Evolutionary conservation across 306 rosid species (phyloP).

Genomic region (Cicer chorassanicum): DNA sequence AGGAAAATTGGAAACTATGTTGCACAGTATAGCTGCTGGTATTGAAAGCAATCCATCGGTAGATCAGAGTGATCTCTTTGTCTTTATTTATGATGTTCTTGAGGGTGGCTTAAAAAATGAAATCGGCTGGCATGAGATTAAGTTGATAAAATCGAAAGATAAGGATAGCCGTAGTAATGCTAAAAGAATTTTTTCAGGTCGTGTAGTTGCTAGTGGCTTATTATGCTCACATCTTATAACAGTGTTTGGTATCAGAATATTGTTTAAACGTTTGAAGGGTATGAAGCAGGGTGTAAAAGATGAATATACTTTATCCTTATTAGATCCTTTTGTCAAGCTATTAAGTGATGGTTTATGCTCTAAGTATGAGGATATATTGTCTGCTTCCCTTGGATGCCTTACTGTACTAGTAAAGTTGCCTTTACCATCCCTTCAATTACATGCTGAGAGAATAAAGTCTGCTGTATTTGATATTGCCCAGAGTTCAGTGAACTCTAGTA

Average conservation of each 20-base stretch:
- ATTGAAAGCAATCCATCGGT: constrained; percentile 84
- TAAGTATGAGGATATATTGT: constrained; percentile 88
- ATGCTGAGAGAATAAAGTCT: constrained; percentile 72
- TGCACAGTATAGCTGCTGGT: constrained; percentile 77
- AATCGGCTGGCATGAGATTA: constrained; percentile 55
- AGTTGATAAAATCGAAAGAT: constrained; percentile 38
- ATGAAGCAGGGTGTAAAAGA: constrained; percentile 56
- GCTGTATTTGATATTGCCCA: constrained; percentile 73
- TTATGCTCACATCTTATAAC: constrained; percentile 74
- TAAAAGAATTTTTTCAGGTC: constrained; percentile 54
- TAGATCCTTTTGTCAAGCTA: constrained; percentile 80
- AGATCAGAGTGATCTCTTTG: constrained; percentile 71
- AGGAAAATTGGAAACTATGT: constrained; percentile 79
- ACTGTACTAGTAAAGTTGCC: constrained; percentile 70
- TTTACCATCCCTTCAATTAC: constrained; percentile 75
- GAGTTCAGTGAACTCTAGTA: constrained; percentile 61
- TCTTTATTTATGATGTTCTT: constrained; percentile 70
- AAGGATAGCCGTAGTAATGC: constrained; percentile 42
- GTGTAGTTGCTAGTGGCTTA: constrained; percentile 56
- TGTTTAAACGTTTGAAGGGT: constrained; percentile 71
- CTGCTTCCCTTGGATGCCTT: constrained; percentile 79
- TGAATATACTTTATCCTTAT: constrained; percentile 57
- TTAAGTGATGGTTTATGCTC: constrained; percentile 68
- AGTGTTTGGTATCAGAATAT: constrained; percentile 81
- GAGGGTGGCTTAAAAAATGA: constrained; percentile 77